Evolutionary conservation across 805 yeast genomes (phyloP).

Genomic region (Ogataea polymorpha): DNA sequence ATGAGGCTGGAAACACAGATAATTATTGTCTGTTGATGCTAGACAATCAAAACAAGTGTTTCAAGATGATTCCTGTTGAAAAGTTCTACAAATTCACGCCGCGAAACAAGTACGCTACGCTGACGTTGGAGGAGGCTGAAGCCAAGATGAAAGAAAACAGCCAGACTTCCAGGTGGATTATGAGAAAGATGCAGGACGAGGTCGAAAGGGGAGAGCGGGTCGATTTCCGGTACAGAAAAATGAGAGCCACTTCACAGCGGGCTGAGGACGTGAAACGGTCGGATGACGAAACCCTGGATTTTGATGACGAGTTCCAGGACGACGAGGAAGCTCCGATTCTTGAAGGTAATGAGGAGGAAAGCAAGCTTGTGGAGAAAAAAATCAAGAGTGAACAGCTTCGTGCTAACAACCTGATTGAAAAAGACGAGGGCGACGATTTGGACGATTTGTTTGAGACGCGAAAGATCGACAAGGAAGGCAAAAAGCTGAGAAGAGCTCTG

Average conservation of each 20-base stretch:
- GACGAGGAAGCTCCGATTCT: conserved; percentile 98
- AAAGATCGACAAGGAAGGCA: conserved; percentile 88
- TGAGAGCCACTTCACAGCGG: conserved; percentile 35
- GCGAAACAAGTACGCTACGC: conserved; percentile 87
- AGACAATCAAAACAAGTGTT: conserved; percentile 69
- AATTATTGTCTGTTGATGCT: conserved; percentile 82
- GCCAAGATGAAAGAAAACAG: conserved; percentile 79
- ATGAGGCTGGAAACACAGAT: conserved; percentile 86
- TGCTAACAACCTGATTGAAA: conserved; percentile 66
- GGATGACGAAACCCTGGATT: conserved; percentile 90
- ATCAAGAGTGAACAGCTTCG: conserved; percentile 81
- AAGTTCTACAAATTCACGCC: conserved; percentile 93
- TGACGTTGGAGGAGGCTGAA: conserved; percentile 95
- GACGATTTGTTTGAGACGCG: conserved; percentile 68
- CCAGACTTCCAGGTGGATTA: conserved; percentile 87
- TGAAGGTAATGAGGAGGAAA: conserved; percentile 95
- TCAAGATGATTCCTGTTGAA: conserved; percentile 92
- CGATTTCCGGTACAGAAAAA: conserved; percentile 49
- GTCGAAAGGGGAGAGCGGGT: conserved; percentile 53
- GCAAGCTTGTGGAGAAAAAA: conserved; percentile 80
- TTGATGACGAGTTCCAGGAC: conserved; percentile 95
- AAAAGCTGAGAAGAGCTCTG: conserved; percentile 76
- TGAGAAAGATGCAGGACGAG: conserved; percentile 79
- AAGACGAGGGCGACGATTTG: conserved; percentile 62
- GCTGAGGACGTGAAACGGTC: conserved; percentile 41